These are phyloP conservation scores for Quercus lobata DNA, from an alignment of 331 rosid species.

Conservation along the genomic window DNA sequence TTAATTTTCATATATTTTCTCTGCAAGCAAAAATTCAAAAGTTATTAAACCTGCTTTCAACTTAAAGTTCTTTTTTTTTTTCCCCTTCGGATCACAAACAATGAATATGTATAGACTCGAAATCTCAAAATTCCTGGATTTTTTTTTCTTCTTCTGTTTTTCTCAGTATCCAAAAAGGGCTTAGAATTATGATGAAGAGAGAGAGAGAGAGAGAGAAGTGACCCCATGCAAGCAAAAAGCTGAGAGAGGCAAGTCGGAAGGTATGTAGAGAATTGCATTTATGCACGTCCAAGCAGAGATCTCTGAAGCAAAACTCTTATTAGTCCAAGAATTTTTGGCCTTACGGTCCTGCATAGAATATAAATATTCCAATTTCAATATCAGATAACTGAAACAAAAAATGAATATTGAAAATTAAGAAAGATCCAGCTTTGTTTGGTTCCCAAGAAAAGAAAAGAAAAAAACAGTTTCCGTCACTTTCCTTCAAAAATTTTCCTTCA, in stretches of 20 bases:
- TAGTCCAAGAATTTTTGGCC: slow-evolving; percentile 22
- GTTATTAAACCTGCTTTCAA: too few species aligned
- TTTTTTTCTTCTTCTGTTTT: not conserved
- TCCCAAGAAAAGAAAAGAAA: slow-evolving; percentile 1
- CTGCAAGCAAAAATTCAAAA: too few species aligned
- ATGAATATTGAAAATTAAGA: not conserved
- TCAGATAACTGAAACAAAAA: not conserved
- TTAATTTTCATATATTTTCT: too few species aligned
- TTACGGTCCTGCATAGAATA: slow-evolving; percentile 27
- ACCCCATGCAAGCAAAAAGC: slow-evolving; percentile 77
- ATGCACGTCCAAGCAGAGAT: slow-evolving; percentile 32
- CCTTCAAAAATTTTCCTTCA: not conserved
- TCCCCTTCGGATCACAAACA: too few species aligned
- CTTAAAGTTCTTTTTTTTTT: not conserved
- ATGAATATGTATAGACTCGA: not conserved
- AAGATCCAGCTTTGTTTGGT: not conserved
- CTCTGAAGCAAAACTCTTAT: slow-evolving; percentile 25
- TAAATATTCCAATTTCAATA: not conserved
- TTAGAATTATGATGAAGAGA: not conserved
- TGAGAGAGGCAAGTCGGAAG: slow-evolving; percentile 58
- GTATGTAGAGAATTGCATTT: slow-evolving; percentile 50
- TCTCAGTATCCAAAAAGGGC: slow-evolving; percentile 20
- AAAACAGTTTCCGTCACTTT: not conserved
- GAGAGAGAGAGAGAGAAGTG: slow-evolving; percentile 21
- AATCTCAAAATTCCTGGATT: not conserved